Percentiles rank a stretch among this genome's conserved stretches.
Evolutionary conservation across 495 filamentous ascomycete species (phyloP).

Genomic region (Neurospora sp.): DNA sequence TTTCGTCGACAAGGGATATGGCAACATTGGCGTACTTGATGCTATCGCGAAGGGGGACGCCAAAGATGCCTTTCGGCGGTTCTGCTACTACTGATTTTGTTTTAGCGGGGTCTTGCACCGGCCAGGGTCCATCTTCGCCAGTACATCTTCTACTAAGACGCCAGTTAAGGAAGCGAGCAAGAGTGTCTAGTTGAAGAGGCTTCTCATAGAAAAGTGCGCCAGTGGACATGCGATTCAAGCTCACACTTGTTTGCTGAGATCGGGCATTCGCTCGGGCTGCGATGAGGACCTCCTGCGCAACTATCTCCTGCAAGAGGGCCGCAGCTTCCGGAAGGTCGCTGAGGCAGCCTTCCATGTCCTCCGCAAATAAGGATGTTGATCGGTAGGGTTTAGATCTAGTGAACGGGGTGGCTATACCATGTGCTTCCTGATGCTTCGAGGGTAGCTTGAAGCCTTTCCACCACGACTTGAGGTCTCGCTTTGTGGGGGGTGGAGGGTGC

Average conservation of each 20-base stretch:
- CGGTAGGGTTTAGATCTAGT: slow-evolving; percentile 8
- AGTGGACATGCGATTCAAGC: slow-evolving; percentile 13
- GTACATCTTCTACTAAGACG: slow-evolving; percentile 4
- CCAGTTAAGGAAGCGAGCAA: slow-evolving; percentile 14
- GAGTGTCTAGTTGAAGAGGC: slow-evolving; percentile 9
- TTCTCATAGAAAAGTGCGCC: background rate
- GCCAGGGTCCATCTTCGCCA: slow-evolving; percentile 2
- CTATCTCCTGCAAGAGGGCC: slow-evolving; percentile 8
- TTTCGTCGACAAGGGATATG: slow-evolving; percentile 84
- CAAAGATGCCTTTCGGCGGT: slow-evolving; percentile 60
- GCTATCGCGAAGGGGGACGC: slow-evolving; percentile 84
- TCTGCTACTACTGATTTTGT: slow-evolving; percentile 25
- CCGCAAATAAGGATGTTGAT: slow-evolving; percentile 8
- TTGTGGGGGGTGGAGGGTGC: slow-evolving; percentile 41
- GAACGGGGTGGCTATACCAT: slow-evolving; percentile 47
- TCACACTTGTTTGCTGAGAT: slow-evolving; percentile 23
- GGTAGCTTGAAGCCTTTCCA: slow-evolving; percentile 81
- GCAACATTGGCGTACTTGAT: slow-evolving; percentile 98
- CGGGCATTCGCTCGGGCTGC: slow-evolving; percentile 1
- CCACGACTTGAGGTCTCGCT: slow-evolving; percentile 78
- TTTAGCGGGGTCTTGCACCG: slow-evolving; percentile 1
- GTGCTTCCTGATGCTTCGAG: slow-evolving; percentile 62
- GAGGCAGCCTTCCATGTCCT: slow-evolving; percentile 13
- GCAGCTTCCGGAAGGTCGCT: slow-evolving; percentile 9
- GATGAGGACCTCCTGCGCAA: slow-evolving; percentile 5